Conservation (phyloP, 305 asterid genomes). For the Salvia sclarea region DNA sequence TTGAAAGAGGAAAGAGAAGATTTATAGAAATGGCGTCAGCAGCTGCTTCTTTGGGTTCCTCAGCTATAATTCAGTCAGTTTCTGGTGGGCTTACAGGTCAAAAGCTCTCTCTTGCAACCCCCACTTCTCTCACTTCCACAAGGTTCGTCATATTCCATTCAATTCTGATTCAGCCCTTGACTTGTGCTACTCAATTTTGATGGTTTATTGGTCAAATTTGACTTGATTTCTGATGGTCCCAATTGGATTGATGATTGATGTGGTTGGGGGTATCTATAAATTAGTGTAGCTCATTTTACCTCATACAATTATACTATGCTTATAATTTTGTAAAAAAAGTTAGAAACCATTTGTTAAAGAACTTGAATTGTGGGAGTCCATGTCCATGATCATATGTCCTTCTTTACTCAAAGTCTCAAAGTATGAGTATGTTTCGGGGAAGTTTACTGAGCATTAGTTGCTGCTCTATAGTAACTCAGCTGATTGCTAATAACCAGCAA, state of each 20-base stretch:
- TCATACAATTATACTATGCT: background rate
- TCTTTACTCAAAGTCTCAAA: background rate
- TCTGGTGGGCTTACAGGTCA: conserved; percentile 48
- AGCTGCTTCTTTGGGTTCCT: conserved; percentile 81
- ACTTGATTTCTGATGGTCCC: background rate
- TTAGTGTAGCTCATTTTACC: background rate
- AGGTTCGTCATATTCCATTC: conserved; percentile 42
- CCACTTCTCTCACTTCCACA: conserved; percentile 50
- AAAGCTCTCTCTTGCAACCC: conserved; percentile 46
- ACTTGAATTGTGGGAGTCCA: conserved; percentile 15
- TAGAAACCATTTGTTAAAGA: background rate
- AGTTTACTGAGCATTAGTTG: background rate
- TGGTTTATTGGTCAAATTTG: conserved; percentile 18
- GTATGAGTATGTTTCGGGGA: background rate
- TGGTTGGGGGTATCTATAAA: background rate
- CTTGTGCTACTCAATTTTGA: conserved; percentile 11
- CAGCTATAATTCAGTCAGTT: conserved; percentile 69
- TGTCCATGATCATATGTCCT: background rate
- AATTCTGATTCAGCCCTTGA: conserved; percentile 22
- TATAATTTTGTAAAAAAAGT: background rate
- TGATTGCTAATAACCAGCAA: background rate
- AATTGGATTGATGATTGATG: background rate
- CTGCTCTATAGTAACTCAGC: background rate
- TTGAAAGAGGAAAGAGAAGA: background rate
- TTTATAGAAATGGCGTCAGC: conserved; percentile 55